Base-by-base conservation (phyloP, 345 rosid species). In the Populus tremula region DNA sequence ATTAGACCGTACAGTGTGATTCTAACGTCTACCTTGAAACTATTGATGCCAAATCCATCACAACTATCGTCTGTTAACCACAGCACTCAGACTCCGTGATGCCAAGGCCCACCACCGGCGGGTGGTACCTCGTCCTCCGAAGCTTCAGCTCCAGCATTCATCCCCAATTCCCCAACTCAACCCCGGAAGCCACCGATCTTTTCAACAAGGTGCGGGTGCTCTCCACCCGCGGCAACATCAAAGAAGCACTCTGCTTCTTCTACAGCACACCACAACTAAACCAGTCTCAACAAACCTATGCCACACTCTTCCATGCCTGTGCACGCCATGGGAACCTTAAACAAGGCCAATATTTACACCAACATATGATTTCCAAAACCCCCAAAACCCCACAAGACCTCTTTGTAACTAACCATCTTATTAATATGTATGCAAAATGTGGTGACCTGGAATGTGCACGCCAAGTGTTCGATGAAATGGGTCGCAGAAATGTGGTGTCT, bases 381-480 rank as follows among this genome's bases (percentile, higher is more conserved):
- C 49, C 75, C 35, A 71, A 1, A 29, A 50, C 62, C 35, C 75
- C 79, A 0, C 79, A 61, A 1, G 83, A 85, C 72, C 35, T 93
- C 39, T 76, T 88, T 74, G 84, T 93, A 7, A 74, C 86, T 17
- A 94, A 94, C 80, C 93, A 88, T 78, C 77, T 94, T 45, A 82
- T 93, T 0, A 87, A 89, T 6, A 84, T 93, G 94, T 93, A 89
- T 1, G 81, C 77, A 0, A 94, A 94, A 78, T 90, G 90, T 21
- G 97, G 98, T n/a, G 68, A 85, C 27, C 62, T 90, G n/a, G 36
- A 27, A 0, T 13, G 62, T 74, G 97, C 97, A 18, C 88, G 83
- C 7, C 78, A 79, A 5, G 20, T 93, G 89, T 90, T 94, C 71
- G 97, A 88, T 39, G 82, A 79, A 76, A 94, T 94, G 98, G 84